These are phyloP conservation scores for Mycocentrospora acerina DNA, from an alignment of 2,329 filamentous ascomycete genomes.

Conservation along the genomic window DNA sequence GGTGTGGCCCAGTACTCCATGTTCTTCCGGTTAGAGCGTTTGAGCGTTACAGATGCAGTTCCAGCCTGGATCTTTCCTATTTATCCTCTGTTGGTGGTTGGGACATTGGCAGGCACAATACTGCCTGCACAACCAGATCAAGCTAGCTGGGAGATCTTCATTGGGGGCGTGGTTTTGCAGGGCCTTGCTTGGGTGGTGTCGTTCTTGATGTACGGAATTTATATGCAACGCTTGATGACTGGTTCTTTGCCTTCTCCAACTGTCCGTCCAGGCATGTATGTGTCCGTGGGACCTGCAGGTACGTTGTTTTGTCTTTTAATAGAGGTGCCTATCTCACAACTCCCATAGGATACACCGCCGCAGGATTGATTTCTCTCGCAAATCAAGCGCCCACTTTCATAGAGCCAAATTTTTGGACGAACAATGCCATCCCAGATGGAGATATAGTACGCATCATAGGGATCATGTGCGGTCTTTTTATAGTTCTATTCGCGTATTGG, in stretches of 20 bases:
- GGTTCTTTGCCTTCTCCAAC: constrained; percentile 50
- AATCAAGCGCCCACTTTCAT: constrained; percentile 41
- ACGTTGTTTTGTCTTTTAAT: too few relatives aligned
- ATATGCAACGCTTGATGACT: constrained; percentile 68
- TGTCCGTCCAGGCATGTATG: constrained; percentile 54
- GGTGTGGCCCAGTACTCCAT: constrained; percentile 59
- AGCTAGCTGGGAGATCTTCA: constrained; percentile 53
- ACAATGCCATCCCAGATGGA: constrained; percentile 32
- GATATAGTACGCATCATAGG: constrained; percentile 46
- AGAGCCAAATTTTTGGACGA: constrained; percentile 37
- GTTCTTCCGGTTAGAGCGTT: constrained; percentile 42
- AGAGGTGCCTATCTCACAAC: too few relatives aligned
- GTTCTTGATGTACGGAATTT: constrained; percentile 70
- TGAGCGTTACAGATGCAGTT: constrained; percentile 43
- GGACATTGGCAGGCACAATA: constrained; percentile 41
- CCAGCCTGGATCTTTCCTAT: constrained; percentile 45
- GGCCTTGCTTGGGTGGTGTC: constrained; percentile 68
- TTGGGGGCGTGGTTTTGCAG: constrained; percentile 67
- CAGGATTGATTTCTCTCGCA: constrained; percentile 51
- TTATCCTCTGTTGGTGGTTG: constrained; percentile 42
- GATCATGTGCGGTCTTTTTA: constrained; percentile 48
- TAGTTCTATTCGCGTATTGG: constrained; percentile 54
- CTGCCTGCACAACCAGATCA: constrained; percentile 36
- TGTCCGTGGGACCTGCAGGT: constrained; percentile 50
- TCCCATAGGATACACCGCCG: constrained; percentile 39